Evolutionary conservation across 768 basidiomycete genomes (phyloP).

Genomic region (Pholiota conissans): DNA sequence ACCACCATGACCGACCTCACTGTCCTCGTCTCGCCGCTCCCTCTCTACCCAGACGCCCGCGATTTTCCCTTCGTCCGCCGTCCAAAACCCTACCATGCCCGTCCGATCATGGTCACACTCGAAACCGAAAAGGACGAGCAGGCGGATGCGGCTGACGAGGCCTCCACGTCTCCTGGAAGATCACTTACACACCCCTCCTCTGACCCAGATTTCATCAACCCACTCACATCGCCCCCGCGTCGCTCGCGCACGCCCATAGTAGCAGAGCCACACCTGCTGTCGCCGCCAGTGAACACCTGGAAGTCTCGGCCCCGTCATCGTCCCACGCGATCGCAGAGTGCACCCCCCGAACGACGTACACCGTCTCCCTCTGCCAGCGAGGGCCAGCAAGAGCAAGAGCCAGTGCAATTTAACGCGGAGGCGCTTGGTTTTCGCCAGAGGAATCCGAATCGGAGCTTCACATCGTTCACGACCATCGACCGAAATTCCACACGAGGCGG

Average conservation of each 20-base stretch:
- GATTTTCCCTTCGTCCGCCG: conserved; percentile 34
- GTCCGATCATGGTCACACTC: conserved; percentile 45
- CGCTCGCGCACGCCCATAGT: conserved; percentile 16
- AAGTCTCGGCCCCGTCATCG: conserved; percentile 40
- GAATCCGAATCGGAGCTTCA: conserved; percentile 27
- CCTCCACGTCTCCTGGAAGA: no score
- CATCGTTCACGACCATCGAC: conserved; percentile 25
- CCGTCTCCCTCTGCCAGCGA: conserved; percentile 6
- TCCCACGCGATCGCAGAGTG: conserved; percentile 47
- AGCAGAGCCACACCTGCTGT: conserved; percentile 37
- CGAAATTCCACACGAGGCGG: conserved; percentile 34
- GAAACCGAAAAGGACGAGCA: conserved; percentile 33
- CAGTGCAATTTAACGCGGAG: conserved; percentile 2
- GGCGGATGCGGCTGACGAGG: conserved; percentile 22
- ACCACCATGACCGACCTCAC: conserved; percentile 50
- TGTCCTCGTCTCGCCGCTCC: conserved; percentile 48
- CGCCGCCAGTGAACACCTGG: conserved; percentile 51
- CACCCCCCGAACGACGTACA: conserved; percentile 39
- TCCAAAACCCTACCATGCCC: conserved; percentile 22
- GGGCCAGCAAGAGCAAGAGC: neutral
- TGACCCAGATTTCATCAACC: conserved; percentile 19
- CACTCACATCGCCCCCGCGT: conserved; percentile 15
- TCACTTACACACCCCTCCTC: conserved; percentile 4
- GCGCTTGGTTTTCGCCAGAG: conserved; percentile 9
- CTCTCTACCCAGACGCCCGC: conserved; percentile 37